phyloP scores from a whole-genome alignment of 2,329 filamentous ascomycete species.

The Trichoderma sp. region DNA sequence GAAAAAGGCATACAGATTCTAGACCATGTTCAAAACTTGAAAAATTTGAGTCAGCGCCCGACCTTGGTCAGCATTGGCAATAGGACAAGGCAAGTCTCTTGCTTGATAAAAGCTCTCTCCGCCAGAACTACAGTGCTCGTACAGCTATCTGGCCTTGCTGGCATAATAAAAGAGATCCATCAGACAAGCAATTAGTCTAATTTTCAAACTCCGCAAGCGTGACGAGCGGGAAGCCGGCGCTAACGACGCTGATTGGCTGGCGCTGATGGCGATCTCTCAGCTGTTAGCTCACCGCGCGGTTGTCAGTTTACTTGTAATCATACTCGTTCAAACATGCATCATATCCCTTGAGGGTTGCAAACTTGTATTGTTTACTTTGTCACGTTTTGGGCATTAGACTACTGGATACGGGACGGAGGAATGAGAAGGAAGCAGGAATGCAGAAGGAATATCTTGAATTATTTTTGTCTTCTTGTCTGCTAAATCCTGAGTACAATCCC shows the following conservation, averaged over 20 bases:
- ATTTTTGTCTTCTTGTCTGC: not conserved
- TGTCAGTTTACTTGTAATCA: not conserved
- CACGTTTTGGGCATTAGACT: not conserved
- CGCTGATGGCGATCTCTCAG: not conserved
- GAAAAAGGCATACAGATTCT: not conserved
- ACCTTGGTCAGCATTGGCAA: not conserved
- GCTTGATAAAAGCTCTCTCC: not conserved
- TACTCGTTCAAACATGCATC: not conserved
- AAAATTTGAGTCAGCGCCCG: not conserved
- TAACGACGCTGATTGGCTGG: conserved; percentile 9
- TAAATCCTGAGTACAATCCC: not conserved
- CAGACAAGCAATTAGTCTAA: not conserved
- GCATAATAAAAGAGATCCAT: not conserved
- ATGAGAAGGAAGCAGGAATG: not conserved
- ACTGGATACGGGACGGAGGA: not conserved
- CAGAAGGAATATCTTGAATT: not conserved
- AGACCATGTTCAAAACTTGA: not conserved
- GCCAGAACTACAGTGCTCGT: not conserved
- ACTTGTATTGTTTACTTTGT: not conserved
- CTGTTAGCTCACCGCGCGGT: not conserved
- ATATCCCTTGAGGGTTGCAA: not conserved
- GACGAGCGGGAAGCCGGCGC: conserved; percentile 16
- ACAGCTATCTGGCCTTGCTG: not conserved
- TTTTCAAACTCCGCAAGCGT: conserved; percentile 13
- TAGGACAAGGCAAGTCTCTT: not conserved